Evolutionary conservation across 2,329 filamentous ascomycete species (phyloP).

Genomic region (Colletotrichum chlorophyti): DNA sequence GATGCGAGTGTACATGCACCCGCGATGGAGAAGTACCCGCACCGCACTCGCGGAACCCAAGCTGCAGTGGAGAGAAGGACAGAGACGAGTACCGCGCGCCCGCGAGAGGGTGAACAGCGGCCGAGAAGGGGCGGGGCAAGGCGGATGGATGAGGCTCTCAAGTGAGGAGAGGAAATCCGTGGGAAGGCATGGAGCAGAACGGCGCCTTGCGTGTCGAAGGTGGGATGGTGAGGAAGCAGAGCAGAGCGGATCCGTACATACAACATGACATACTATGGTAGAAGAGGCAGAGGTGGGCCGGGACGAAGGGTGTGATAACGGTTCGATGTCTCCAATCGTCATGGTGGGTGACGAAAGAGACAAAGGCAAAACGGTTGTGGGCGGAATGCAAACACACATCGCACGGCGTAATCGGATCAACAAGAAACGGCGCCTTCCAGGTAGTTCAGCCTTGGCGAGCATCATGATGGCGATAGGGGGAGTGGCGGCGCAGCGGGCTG

Average conservation of each 20-base stretch:
- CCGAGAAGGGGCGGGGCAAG: too few relatives aligned
- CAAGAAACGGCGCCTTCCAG: not conserved
- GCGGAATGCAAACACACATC: not conserved
- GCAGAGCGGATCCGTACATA: too few relatives aligned
- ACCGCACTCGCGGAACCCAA: not conserved
- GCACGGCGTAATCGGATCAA: not conserved
- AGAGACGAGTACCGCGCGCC: not conserved
- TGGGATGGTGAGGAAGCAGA: too few relatives aligned
- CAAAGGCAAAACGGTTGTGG: constrained; percentile 1
- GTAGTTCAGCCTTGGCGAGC: constrained; percentile 23
- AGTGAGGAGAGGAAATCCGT: not conserved
- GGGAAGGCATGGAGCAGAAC: too few relatives aligned
- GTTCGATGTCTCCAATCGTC: too few relatives aligned
- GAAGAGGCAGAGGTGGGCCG: too few relatives aligned
- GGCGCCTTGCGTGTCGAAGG: too few relatives aligned
- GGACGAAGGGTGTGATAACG: too few relatives aligned
- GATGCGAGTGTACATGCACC: not conserved
- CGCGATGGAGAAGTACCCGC: not conserved
- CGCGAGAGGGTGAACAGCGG: not conserved
- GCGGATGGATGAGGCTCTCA: constrained; percentile 1
- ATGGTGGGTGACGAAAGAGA: too few relatives aligned
- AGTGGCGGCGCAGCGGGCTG: not conserved
- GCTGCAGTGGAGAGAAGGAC: not conserved
- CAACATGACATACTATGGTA: too few relatives aligned
- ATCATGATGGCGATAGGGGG: not conserved